phyloP scores from a whole-genome alignment of 139 green algal species.

The Picochlorum costavermella region DNA sequence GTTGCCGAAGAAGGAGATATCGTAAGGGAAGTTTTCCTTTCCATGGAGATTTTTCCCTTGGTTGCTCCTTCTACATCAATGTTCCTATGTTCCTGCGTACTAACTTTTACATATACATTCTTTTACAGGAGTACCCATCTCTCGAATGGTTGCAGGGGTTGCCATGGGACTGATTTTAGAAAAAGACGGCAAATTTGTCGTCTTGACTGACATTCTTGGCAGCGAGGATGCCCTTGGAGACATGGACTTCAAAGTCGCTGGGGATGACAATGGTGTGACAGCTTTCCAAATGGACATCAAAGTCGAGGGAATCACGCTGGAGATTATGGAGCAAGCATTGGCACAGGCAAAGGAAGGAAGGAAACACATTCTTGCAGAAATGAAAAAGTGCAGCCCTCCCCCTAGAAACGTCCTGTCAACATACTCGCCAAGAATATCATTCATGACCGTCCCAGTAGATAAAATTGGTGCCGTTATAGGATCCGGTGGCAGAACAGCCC shows the following conservation, averaged over 20 bases:
- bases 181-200: slow-evolving; percentile 29
- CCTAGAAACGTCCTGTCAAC: slow-evolving; percentile 42
- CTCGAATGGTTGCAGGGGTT: slow-evolving; percentile 77
- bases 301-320: slow-evolving; percentile 86
- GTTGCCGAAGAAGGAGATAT: slow-evolving; percentile 18
- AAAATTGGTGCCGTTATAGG: slow-evolving; percentile 74
- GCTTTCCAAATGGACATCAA: slow-evolving; percentile 97
- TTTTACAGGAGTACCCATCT: slow-evolving; percentile 79
- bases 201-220: slow-evolving; percentile 93
- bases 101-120: not conserved
- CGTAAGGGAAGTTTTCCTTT: slow-evolving; percentile 18
- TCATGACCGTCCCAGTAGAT: slow-evolving; percentile 32
- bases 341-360: slow-evolving; percentile 50
- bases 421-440: slow-evolving; percentile 54
- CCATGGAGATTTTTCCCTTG: slow-evolving; percentile 13
- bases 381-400: slow-evolving; percentile 58
- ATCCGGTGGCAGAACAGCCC: slow-evolving; percentile 65
- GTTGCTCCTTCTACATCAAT: slow-evolving; percentile 20
- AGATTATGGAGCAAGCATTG: slow-evolving; percentile 83
- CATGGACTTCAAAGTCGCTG: slow-evolving; percentile 99
- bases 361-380: slow-evolving; percentile 70
- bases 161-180: slow-evolving; percentile 97
- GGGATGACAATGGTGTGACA: slow-evolving; percentile 58
- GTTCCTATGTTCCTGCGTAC: not conserved
- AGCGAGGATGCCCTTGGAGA: slow-evolving; percentile 91